Evolutionary conservation across 2,329 filamentous ascomycete genomes (phyloP).

Genomic region (Ophiostoma montium): DNA sequence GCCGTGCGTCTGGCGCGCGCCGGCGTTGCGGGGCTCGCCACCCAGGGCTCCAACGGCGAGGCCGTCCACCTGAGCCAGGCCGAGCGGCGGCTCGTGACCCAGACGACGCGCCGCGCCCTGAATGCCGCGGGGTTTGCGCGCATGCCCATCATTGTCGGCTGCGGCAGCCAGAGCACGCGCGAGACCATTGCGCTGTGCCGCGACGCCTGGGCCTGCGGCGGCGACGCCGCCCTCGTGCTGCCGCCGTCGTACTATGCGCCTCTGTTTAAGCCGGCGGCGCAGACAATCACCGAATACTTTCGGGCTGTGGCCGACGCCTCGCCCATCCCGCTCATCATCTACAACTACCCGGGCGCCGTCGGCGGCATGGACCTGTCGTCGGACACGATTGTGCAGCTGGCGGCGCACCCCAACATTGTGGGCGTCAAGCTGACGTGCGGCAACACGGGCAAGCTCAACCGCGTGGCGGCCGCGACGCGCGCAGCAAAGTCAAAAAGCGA

Average conservation of each 20-base stretch:
- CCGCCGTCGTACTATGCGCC: conserved; percentile 64
- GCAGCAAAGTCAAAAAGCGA: no score
- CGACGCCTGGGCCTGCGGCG: conserved; percentile 55
- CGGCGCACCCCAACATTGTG: conserved; percentile 50
- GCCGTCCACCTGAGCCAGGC: conserved; percentile 61
- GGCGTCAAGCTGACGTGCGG: conserved; percentile 58
- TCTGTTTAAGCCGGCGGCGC: conserved; percentile 45
- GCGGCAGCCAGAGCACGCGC: conserved; percentile 57
- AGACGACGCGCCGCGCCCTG: conserved; percentile 54
- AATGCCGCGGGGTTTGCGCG: conserved; percentile 49
- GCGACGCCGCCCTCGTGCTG: conserved; percentile 62
- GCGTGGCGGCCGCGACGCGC: conserved; percentile 42
- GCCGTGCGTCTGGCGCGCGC: conserved; percentile 59
- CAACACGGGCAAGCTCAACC: conserved; percentile 57
- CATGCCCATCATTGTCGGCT: conserved; percentile 64
- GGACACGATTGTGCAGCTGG: conserved; percentile 43
- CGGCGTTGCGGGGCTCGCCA: conserved; percentile 60
- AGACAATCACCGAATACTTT: conserved; percentile 54
- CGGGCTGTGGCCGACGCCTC: conserved; percentile 46
- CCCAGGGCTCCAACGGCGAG: conserved; percentile 72
- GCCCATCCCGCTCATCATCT: conserved; percentile 52
- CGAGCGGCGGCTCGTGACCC: conserved; percentile 55
- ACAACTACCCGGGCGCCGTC: conserved; percentile 54
- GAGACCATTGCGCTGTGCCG: conserved; percentile 57
- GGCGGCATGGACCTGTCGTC: conserved; percentile 50